phyloP scores from a whole-genome alignment of 2,329 filamentous ascomycete species.

The Verticillium longisporum region DNA sequence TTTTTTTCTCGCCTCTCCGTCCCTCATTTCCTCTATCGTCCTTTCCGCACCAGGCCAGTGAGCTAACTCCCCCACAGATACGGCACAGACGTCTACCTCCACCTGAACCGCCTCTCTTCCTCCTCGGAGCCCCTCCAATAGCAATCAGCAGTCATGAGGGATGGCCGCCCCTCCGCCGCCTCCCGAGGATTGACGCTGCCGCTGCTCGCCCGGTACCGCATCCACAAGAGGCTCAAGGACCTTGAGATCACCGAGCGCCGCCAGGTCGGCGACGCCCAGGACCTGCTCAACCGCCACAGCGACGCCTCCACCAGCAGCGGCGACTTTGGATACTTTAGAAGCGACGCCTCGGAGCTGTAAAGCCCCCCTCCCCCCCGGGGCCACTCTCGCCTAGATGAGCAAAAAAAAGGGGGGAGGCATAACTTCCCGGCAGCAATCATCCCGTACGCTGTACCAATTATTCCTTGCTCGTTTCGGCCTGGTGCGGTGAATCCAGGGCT shows the following conservation, averaged over 20 bases:
- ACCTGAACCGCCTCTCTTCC: constrained; percentile 90
- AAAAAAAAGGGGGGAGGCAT: too few species aligned
- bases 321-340: neutral
- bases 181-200: constrained; percentile 60
- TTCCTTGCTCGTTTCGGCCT: too few species aligned
- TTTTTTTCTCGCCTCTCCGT: neutral
- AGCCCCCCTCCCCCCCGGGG: neutral
- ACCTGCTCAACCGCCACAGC: constrained; percentile 55
- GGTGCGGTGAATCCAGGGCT: too few species aligned
- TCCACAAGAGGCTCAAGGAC: constrained; percentile 63
- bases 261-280: constrained; percentile 84
- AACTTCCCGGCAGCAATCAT: neutral
- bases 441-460: too few species aligned
- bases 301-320: constrained; percentile 3
- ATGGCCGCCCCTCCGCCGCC: constrained; percentile 24
- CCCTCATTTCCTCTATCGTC: too few species aligned
- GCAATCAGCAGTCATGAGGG: constrained; percentile 84
- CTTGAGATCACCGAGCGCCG: constrained; percentile 77
- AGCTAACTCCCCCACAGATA: constrained; percentile 54
- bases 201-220: constrained; percentile 44
- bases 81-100: constrained; percentile 96
- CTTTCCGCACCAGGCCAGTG: too few species aligned
- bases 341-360: neutral
- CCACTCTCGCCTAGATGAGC: too few species aligned
- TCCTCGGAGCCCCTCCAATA: constrained; percentile 97